A percentile compares a stretch with the other conserved stretches of the same genome.
Conservation (phyloP, 2,329 filamentous ascomycete genomes). For the Clonostachys byssicola region DNA sequence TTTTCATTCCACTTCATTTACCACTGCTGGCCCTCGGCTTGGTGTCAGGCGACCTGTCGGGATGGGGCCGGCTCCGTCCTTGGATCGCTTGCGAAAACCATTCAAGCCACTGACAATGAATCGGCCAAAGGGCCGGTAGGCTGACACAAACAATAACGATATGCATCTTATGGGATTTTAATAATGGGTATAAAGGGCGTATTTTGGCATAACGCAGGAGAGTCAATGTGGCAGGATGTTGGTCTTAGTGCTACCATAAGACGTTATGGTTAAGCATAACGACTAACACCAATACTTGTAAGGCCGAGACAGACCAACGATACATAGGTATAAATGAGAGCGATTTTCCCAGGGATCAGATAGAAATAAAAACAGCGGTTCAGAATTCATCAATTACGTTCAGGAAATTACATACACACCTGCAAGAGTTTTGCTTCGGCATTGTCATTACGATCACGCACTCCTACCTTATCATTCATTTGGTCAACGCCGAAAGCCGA, state of each 20-base stretch:
- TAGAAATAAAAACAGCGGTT: neutral
- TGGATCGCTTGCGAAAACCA: slow-evolving; percentile 47
- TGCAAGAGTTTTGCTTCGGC: neutral
- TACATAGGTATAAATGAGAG: no score
- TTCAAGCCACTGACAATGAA: slow-evolving; percentile 55
- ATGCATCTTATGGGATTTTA: neutral
- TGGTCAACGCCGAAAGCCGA: no score
- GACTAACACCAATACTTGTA: neutral
- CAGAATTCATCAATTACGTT: neutral
- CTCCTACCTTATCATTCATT: neutral
- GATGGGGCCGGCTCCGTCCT: slow-evolving; percentile 39
- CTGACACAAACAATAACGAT: neutral
- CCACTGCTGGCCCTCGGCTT: slow-evolving; percentile 22
- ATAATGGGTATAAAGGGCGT: neutral
- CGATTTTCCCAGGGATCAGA: neutral
- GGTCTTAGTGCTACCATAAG: neutral
- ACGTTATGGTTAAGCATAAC: slow-evolving; percentile 5
- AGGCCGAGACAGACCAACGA: no score
- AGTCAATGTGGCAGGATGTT: no score
- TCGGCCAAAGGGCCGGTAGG: slow-evolving; percentile 22
- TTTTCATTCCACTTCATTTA: slow-evolving; percentile 50
- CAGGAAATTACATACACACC: neutral
- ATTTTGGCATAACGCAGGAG: neutral
- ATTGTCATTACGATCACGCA: neutral
- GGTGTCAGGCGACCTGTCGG: slow-evolving; percentile 38